Base-by-base conservation (phyloP, 1,139 yeast genomes). In the Candida sp. region DNA sequence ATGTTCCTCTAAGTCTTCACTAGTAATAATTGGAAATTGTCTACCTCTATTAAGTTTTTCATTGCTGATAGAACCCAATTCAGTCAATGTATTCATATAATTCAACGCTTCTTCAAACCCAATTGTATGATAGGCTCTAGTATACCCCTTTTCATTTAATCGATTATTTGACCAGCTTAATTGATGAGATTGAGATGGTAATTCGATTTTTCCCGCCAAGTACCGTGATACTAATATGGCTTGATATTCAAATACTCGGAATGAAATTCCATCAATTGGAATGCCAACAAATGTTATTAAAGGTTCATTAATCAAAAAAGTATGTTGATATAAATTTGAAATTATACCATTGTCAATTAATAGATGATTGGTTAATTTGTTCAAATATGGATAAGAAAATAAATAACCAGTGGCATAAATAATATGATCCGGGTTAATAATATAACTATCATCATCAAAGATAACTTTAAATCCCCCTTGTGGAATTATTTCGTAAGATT, bases 331-430 rank as follows among this genome's bases (percentile, higher is more conserved):
- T 21, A 67, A 47, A 19, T 55, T 54, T 4, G 64, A 62, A 21
- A 66, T 54, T 4, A 64, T 54, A n/a, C 71, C 77, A n/a, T 68
- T 54, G 9, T 48, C 41, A 5, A 66, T 58, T 29, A 65, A 49
- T 9, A 50, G 49, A 25, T 54, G 21, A 55, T 61, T 49, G 50
- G 57, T 43, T 22, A 65, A 49, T 4, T 67, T 49, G 37, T 60
- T 58, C 43, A 74, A 56, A 45, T 67, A 73, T 4, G 79, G 79
- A 47, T 61, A 72, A 23, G 75, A 70, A 47, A 61, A 70, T 41
- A 64, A 64, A 53, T 70, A 74, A 0, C 79, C 79, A 0, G 79
- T 74, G 4, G 73, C 75, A 50, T 71, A 74, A 6, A 71, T 57
- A 7, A 73, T 55, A 43, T 58, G 52, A 47, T 72, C 76, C 7